A percentile compares a stretch with the other conserved stretches of the same genome.
These are phyloP conservation scores for Cutaneotrichosporon cutaneum DNA, from an alignment of 1,284 basidiomycete species.

Conservation along the genomic window DNA sequence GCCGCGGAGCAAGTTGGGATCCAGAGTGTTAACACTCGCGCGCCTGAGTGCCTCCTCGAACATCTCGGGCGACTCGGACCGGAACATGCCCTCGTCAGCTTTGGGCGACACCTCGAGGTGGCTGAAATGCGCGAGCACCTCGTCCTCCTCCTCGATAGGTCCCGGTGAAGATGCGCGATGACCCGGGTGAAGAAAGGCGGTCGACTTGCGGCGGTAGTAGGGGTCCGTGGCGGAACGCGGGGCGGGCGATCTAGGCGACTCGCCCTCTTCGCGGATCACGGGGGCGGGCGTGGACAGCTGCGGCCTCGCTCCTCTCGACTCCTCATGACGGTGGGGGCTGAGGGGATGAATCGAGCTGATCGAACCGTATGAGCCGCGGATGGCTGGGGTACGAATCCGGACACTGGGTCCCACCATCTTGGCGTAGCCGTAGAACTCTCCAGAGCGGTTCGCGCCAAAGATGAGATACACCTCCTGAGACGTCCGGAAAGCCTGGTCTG, in stretches of 20 bases:
- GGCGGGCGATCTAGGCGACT: constrained; percentile 17
- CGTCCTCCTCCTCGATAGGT: constrained; percentile 42
- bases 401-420: constrained; percentile 56
- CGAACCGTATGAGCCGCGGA: constrained; percentile 23
- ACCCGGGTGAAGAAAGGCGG: constrained; percentile 9
- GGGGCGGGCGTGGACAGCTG: constrained; percentile 23
- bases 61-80: constrained; percentile 26
- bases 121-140: constrained; percentile 16
- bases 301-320: background rate
- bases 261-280: constrained; percentile 34
- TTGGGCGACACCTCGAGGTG: constrained; percentile 15
- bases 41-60: constrained; percentile 21
- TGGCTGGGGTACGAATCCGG: background rate
- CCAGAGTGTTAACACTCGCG: constrained; percentile 31
- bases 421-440: constrained; percentile 78
- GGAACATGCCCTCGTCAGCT: constrained; percentile 13
- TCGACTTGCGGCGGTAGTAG: constrained; percentile 12
- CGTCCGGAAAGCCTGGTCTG: constrained; percentile 84
- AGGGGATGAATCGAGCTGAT: background rate
- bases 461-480: constrained; percentile 81
- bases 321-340: background rate
- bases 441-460: constrained; percentile 86
- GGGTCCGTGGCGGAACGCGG: constrained; percentile 22
- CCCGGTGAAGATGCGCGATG: constrained; percentile 37
- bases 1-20: constrained; percentile 35